Conservation (phyloP, 2,329 filamentous ascomycete species). For the Cordyceps javanica region DNA sequence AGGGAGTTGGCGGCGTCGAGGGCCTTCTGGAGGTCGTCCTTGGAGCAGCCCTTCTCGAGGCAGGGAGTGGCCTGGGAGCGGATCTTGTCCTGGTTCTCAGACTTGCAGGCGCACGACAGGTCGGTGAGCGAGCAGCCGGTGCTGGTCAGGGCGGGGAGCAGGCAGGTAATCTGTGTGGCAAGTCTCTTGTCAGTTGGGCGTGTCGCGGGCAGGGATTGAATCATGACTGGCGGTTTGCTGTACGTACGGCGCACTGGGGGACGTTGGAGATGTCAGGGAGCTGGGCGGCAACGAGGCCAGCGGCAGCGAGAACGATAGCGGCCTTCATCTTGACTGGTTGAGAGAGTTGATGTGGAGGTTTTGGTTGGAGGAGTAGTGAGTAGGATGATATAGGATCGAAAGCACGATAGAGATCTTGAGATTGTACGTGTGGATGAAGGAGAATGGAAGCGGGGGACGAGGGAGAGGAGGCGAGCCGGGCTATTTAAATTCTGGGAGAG, state of each 20-base stretch:
- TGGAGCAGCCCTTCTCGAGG: constrained; percentile 28
- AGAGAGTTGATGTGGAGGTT: not conserved
- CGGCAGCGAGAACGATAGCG: constrained; percentile 26
- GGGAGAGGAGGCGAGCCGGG: not conserved
- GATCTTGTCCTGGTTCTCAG: constrained; percentile 26
- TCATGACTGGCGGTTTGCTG: not conserved
- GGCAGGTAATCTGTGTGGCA: constrained; percentile 25
- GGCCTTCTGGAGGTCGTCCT: constrained; percentile 25
- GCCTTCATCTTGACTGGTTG: constrained; percentile 34
- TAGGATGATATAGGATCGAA: not conserved
- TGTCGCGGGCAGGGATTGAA: not conserved
- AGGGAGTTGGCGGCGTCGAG: constrained; percentile 25
- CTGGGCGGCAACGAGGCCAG: constrained; percentile 33
- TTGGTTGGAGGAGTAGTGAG: not conserved
- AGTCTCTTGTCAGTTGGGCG: not conserved
- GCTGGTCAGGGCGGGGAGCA: constrained; percentile 28
- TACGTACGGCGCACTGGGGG: constrained; percentile 36
- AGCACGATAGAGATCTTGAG: not conserved
- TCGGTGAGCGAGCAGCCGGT: constrained; percentile 32
- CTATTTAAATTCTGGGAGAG: not conserved
- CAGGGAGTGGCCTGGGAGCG: constrained; percentile 25
- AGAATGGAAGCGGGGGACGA: not conserved
- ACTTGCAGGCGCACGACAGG: constrained; percentile 33
- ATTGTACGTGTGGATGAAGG: not conserved
- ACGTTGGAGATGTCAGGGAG: constrained; percentile 24